A percentile compares a stretch with the other conserved stretches of the same genome.
phyloP scores from a whole-genome alignment of 495 filamentous ascomycete species.

The Gamarada debralockiae region DNA sequence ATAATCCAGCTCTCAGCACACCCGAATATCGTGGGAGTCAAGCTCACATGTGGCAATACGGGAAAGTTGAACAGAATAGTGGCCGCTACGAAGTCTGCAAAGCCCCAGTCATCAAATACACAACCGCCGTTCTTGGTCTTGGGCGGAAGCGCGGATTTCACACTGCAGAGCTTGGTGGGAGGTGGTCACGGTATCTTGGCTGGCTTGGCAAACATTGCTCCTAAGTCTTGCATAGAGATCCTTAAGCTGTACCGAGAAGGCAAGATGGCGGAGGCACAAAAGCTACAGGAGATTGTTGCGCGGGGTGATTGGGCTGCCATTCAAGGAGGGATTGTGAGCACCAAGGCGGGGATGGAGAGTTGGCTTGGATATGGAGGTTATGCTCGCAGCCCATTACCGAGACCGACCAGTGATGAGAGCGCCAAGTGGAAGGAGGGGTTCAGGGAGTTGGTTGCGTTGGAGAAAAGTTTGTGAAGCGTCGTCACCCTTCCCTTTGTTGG shows the following conservation, averaged over 20 bases:
- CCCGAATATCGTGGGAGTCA: constrained; percentile 84
- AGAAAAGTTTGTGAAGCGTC: constrained; percentile 33
- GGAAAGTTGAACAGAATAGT: constrained; percentile 84
- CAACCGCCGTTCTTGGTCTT: constrained; percentile 63
- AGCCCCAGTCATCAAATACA: constrained; percentile 22
- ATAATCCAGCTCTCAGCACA: constrained; percentile 72
- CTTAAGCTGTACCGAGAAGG: constrained; percentile 69
- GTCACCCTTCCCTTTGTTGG: no score
- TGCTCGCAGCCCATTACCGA: constrained; percentile 73
- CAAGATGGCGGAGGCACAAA: constrained; percentile 66
- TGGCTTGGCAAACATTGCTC: constrained; percentile 80
- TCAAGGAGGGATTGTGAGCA: constrained; percentile 79
- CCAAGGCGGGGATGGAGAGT: constrained; percentile 73
- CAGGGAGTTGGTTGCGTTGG: constrained; percentile 68
- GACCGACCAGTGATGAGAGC: constrained; percentile 55
- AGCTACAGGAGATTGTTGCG: constrained; percentile 75
- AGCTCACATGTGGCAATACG: constrained; percentile 92
- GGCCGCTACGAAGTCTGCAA: constrained; percentile 51
- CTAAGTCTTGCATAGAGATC: constrained; percentile 67
- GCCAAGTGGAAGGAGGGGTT: constrained; percentile 66
- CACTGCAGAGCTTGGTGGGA: constrained; percentile 75
- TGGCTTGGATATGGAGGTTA: constrained; percentile 77
- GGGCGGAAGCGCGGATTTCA: constrained; percentile 89
- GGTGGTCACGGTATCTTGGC: constrained; percentile 85
- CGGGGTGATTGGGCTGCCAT: constrained; percentile 86